A percentile compares a stretch with the other conserved stretches of the same genome.
phyloP scores from a whole-genome alignment of 331 rosid species.

The Stylosanthes scabra region DNA sequence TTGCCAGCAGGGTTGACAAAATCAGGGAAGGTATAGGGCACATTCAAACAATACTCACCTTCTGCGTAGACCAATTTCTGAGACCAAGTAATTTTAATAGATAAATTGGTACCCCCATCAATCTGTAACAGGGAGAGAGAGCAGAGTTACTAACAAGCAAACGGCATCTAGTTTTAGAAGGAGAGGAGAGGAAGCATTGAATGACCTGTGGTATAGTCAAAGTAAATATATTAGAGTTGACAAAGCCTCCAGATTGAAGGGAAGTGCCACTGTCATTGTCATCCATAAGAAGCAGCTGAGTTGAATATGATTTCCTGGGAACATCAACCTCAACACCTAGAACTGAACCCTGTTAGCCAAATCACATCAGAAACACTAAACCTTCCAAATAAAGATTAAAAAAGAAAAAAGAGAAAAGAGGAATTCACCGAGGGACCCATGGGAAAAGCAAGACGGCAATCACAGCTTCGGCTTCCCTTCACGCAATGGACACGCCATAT shows the following conservation, averaged over 20 bases:
- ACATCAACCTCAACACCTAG: conserved; percentile 84
- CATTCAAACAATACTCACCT: conserved; percentile 59
- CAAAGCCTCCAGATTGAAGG: conserved; percentile 60
- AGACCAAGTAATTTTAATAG: conserved; percentile 78
- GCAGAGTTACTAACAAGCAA: conserved; percentile 3
- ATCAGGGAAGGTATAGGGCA: conserved; percentile 83
- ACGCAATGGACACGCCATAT: conserved; percentile 94
- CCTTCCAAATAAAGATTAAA: background rate
- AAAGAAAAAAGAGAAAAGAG: background rate
- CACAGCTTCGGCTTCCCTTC: conserved; percentile 69
- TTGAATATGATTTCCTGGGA: conserved; percentile 61
- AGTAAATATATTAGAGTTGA: conserved; percentile 64
- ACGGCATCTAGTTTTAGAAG: conserved; percentile 18
- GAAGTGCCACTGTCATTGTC: conserved; percentile 44
- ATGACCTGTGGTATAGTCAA: conserved; percentile 71
- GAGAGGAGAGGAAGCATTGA: background rate
- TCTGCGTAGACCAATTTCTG: conserved; percentile 62
- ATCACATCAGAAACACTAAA: conserved; percentile 57
- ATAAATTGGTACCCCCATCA: conserved; percentile 80
- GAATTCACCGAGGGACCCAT: conserved; percentile 93
- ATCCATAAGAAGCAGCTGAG: conserved; percentile 57
- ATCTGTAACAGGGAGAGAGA: too few relatives aligned
- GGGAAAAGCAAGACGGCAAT: conserved; percentile 82
- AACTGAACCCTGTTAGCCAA: conserved; percentile 99
- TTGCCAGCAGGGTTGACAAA: conserved; percentile 73